Conservation (phyloP, 495 filamentous ascomycete species). For the Tuber aestivum region DNA sequence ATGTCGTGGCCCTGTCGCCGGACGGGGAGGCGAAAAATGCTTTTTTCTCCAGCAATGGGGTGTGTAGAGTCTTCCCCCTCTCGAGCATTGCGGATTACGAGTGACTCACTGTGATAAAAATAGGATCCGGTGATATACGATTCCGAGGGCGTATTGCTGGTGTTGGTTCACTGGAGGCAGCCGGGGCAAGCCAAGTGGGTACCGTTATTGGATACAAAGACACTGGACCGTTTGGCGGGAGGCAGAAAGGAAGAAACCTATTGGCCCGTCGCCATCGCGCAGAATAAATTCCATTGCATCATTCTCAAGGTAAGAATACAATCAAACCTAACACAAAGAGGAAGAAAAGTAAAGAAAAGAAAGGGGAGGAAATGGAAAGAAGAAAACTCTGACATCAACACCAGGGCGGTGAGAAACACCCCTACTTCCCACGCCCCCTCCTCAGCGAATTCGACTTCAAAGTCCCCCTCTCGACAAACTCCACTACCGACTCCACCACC, state of each 20-base stretch:
- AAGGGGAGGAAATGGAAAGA: neutral
- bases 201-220: slow-evolving; percentile 80
- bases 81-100: slow-evolving; percentile 47
- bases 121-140: slow-evolving; percentile 93
- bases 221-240: slow-evolving; percentile 68
- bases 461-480: slow-evolving; percentile 62
- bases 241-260: slow-evolving; percentile 85
- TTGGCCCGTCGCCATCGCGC: slow-evolving; percentile 90
- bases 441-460: slow-evolving; percentile 91
- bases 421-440: slow-evolving; percentile 88
- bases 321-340: neutral
- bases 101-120: slow-evolving; percentile 10
- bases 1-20: slow-evolving; percentile 74
- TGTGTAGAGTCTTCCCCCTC: neutral
- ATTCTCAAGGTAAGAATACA: slow-evolving; percentile 63
- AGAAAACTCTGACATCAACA: too few species aligned
- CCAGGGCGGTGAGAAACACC: slow-evolving; percentile 74
- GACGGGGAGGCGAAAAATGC: slow-evolving; percentile 67
- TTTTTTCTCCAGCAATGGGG: slow-evolving; percentile 82
- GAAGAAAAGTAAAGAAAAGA: too few species aligned
- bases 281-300: slow-evolving; percentile 93
- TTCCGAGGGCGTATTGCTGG: slow-evolving; percentile 74
- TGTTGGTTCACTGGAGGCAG: slow-evolving; percentile 83
- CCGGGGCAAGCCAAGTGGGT: slow-evolving; percentile 84
- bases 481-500: slow-evolving; percentile 12